These are phyloP conservation scores for Pseudocercospora fijiensis DNA, from an alignment of 2,329 filamentous ascomycete species.

Conservation along the genomic window DNA sequence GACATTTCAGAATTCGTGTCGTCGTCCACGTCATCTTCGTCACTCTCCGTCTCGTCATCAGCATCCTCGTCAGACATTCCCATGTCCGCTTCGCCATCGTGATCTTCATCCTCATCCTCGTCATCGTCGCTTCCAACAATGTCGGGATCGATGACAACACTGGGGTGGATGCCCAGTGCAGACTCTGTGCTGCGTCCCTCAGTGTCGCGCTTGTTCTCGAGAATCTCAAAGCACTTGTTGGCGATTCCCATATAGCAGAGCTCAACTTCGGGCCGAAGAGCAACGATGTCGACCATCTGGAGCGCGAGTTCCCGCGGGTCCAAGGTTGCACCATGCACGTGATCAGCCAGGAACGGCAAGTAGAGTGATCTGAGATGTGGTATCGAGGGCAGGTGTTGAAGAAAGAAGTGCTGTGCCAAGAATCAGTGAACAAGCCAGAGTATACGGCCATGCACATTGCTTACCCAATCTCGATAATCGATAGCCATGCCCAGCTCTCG, in stretches of 20 bases:
- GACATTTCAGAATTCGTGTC: conserved; percentile 19
- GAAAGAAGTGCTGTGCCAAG: conserved; percentile 66
- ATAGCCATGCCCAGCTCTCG: conserved; percentile 71
- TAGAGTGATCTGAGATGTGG: conserved; percentile 70
- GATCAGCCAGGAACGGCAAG: conserved; percentile 65
- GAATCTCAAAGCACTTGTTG: conserved; percentile 78
- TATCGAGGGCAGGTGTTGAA: conserved; percentile 70
- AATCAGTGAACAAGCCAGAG: conserved; percentile 5
- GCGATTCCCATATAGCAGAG: conserved; percentile 75
- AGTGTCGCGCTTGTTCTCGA: conserved; percentile 58
- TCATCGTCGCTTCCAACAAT: conserved; percentile 48
- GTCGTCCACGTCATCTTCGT: conserved; percentile 27
- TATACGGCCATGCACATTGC: conserved; percentile 32
- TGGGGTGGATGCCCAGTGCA: conserved; percentile 37
- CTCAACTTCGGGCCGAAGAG: conserved; percentile 71
- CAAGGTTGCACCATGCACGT: conserved; percentile 54
- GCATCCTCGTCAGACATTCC: conserved; percentile 51
- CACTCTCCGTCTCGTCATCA: conserved; percentile 40
- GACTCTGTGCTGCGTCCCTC: conserved; percentile 50
- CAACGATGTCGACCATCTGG: conserved; percentile 75
- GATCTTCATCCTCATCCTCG: conserved; percentile 53
- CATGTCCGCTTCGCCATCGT: conserved; percentile 44
- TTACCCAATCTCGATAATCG: conserved; percentile 76
- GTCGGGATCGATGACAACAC: conserved; percentile 48
- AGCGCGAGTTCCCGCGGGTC: conserved; percentile 70